A percentile compares a stretch with the other conserved stretches of the same genome.
phyloP scores from a whole-genome alignment of 2,329 filamentous ascomycete genomes.

The Aspergillus fumigatus region DNA sequence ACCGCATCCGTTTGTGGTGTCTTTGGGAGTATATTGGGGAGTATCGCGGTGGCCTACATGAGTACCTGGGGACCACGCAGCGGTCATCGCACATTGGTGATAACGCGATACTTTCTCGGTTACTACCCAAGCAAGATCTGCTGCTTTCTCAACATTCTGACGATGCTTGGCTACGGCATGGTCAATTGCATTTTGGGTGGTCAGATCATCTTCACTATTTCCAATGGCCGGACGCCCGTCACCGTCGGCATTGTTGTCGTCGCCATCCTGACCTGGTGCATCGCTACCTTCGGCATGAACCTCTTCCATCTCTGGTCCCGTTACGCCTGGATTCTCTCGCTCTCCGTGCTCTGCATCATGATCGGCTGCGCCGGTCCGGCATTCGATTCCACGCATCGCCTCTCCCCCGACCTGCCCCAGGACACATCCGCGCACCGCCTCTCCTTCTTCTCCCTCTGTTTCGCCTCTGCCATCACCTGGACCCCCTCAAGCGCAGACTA shows the following conservation, averaged over 20 bases:
- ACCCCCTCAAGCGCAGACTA: slow-evolving; percentile 36
- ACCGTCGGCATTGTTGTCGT: slow-evolving; percentile 34
- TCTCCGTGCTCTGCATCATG: slow-evolving; percentile 33
- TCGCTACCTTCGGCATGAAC: slow-evolving; percentile 35
- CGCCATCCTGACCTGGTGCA: slow-evolving; percentile 27
- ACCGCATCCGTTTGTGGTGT: slow-evolving; percentile 33
- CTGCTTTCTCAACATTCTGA: slow-evolving; percentile 36
- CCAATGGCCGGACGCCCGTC: slow-evolving; percentile 30
- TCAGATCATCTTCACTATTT: slow-evolving; percentile 37
- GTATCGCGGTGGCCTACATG: slow-evolving; percentile 32
- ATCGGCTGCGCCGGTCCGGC: slow-evolving; percentile 36
- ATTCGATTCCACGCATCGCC: slow-evolving; percentile 23
- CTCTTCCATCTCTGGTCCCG: slow-evolving; percentile 41
- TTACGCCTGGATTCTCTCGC: slow-evolving; percentile 16
- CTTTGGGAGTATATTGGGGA: slow-evolving; percentile 30
- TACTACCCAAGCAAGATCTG: slow-evolving; percentile 37
- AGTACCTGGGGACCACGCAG: slow-evolving; percentile 36
- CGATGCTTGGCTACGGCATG: slow-evolving; percentile 39
- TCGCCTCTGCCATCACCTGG: slow-evolving; percentile 31
- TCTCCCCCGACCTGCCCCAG: slow-evolving; percentile 16
- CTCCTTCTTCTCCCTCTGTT: slow-evolving; percentile 30
- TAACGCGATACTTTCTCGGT: slow-evolving; percentile 37
- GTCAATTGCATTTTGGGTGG: slow-evolving; percentile 38
- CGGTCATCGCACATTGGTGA: slow-evolving; percentile 39
- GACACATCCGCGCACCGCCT: slow-evolving; percentile 27